Evolutionary conservation across 306 rosid genomes (phyloP), one percentile per base, ranked within the genome.

Genomic region (Rosa persica): DNA sequence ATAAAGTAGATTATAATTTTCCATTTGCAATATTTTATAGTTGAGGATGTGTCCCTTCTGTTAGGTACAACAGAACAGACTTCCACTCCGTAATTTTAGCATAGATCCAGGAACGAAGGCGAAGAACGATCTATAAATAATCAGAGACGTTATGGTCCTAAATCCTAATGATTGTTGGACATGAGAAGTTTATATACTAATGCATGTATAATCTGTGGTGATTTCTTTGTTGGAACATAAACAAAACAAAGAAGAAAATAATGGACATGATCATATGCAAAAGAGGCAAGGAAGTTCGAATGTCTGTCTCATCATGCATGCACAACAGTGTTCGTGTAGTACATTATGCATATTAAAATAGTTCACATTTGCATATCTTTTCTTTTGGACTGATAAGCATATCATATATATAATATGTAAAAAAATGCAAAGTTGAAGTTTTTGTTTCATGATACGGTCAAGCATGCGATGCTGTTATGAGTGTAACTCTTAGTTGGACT

Each of bases 41-140:
- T 60, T 30, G 49, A 42, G 43, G 43, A 25, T 40, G 57, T 30
- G 70, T 34, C 65, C 36, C 17, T 47, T 12, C 30, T 38, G 43
- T 75, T 64, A 22, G 78, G 82, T 78, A 65, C 76, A 74, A 47
- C 79, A 82, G 58, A 36, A 66, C 46, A 3, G 25, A 9, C 10
- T 27, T 30, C 60, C 23, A 30, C 44, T 51, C 42, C 62, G 47
- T 58, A 70, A 82, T 55, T 67, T 19, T 36, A 5, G 54, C 79
- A 6, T 6, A 73, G 54, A 55, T 46, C 62, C 49, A 12, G 54
- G 74, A 43, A 76, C 60, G 17, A 73, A 34, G 15, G 73, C 13
- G 25, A 58, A 52, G 30, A 30, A n/a, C n/a, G n/a, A n/a, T n/a
- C n/a, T n/a, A n/a, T n/a, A n/a, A n/a, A n/a, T n/a, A n/a, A n/a